phyloP scores from a whole-genome alignment of 1,139 yeast species.

The Sugiyamaella pinicola region DNA sequence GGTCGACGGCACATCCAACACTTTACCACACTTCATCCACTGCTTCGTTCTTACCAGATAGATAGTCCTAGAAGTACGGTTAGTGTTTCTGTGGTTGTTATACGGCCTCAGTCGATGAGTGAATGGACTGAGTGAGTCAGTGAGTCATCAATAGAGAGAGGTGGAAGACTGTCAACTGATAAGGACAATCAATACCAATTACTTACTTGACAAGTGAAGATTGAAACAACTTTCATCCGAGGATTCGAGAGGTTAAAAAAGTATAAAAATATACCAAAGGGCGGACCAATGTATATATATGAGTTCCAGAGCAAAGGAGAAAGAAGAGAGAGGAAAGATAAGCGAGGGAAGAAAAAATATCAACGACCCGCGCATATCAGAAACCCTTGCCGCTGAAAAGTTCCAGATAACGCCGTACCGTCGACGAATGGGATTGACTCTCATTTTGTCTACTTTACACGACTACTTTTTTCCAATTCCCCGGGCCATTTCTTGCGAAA shows the following conservation, averaged over 20 bases:
- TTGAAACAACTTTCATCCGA: slow-evolving; percentile 35
- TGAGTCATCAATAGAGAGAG: slow-evolving; percentile 6
- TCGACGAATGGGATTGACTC: slow-evolving; percentile 12
- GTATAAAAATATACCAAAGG: background rate
- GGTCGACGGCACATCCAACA: too few relatives aligned
- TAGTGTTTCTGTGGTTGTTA: too few relatives aligned
- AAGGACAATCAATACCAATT: background rate
- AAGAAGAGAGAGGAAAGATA: background rate
- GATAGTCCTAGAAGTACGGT: slow-evolving; percentile 31
- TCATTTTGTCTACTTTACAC: too few relatives aligned
- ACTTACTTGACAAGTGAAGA: slow-evolving; percentile 37
- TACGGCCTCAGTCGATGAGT: too few relatives aligned
- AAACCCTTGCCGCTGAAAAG: slow-evolving; percentile 16
- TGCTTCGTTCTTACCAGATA: slow-evolving; percentile 28
- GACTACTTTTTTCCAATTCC: too few relatives aligned
- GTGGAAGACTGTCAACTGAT: background rate
- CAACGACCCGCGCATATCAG: background rate
- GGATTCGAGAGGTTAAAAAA: slow-evolving; percentile 2
- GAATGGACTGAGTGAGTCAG: background rate
- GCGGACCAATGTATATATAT: slow-evolving; percentile 4
- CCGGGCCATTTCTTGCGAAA: too few relatives aligned
- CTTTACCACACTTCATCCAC: too few relatives aligned
- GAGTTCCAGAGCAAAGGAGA: background rate
- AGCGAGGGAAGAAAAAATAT: slow-evolving; percentile 5
- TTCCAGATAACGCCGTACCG: slow-evolving; percentile 2